phyloP scores from a whole-genome alignment of 345 rosid genomes.

The Gossypium herbaceum region DNA sequence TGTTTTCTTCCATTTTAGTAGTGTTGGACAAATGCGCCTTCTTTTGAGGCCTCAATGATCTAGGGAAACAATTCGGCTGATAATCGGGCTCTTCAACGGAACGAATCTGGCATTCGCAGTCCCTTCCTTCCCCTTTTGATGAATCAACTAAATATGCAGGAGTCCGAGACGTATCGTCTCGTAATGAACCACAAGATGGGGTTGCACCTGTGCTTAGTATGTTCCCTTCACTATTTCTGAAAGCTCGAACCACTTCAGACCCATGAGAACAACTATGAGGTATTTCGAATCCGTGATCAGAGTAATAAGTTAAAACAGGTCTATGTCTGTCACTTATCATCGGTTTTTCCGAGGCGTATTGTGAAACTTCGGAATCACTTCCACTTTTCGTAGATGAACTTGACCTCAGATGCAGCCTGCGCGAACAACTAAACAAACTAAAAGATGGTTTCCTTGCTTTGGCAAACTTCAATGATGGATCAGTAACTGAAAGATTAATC shows the following conservation, averaged over 20 bases:
- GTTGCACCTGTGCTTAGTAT: constrained; percentile 48
- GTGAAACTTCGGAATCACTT: constrained; percentile 44
- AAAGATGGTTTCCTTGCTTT: constrained; percentile 55
- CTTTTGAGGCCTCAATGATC: constrained; percentile 31
- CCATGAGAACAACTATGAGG: constrained; percentile 27
- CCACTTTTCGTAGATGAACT: constrained; percentile 31
- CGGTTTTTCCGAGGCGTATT: constrained; percentile 42
- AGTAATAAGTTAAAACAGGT: constrained; percentile 28
- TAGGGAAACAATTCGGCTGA: constrained; percentile 44
- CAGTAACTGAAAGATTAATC: constrained; percentile 51
- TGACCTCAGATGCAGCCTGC: constrained; percentile 50
- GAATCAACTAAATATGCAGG: constrained; percentile 27
- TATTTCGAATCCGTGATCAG: constrained; percentile 33
- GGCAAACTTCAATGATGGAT: constrained; percentile 40
- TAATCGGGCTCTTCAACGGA: constrained; percentile 30
- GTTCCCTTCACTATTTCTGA: constrained; percentile 76
- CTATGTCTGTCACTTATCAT: constrained; percentile 30
- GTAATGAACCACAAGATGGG: constrained; percentile 31
- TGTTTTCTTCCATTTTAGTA: constrained; percentile 25
- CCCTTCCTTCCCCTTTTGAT: constrained; percentile 28
- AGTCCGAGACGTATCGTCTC: constrained; percentile 26
- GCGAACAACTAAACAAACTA: constrained; percentile 70
- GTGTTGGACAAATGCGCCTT: constrained; percentile 19
- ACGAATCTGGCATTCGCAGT: constrained; percentile 11
- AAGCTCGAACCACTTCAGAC: constrained; percentile 39